Evolutionary conservation across 495 filamentous ascomycete species (phyloP), one percentile per base, ranked within the genome.

Genomic region (Margaritispora aquatica): DNA sequence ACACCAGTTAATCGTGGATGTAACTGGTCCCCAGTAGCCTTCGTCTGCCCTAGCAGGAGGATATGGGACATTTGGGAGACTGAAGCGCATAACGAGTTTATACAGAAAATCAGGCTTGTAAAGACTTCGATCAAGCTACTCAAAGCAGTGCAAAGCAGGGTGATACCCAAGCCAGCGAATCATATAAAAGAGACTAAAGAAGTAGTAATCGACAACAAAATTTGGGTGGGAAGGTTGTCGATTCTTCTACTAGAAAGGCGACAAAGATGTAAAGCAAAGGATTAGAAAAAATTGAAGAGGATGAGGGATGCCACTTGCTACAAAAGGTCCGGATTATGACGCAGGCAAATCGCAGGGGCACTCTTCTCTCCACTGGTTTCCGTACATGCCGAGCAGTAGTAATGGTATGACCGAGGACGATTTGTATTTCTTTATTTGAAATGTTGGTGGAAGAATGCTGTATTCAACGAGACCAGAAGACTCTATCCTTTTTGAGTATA

Each of bases 1-100:
- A 69, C 92, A 96, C 86, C 90, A 96, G 65, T 96, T 94, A 58
- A 96, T 67, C 0, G 92, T 96, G 20, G 90, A 92, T 0, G 90
- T 96, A 44, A 94, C 88, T 34, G 90, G 86, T 13, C 78, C 82
- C 92, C 92, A 96, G 70, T 84, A 89, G 26, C 92, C 92, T 53
- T 81, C 76, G 58, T 71, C 73, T 24, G 76, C 66, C 9, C 83
- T 76, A 48, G 81, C 64, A 56, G 77, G 79, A 44, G 88, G 84
- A 70, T 96, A 96, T 22, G 86, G 81, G 61, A 93, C 79, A 26
- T 53, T 38, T n/a, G 66, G 66, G 17, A 66, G 38, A 19, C 27
- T 5, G 53, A 61, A 57, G 5, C 26, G 50, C 66, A 68, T 65
- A 15, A 22, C 59, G 54, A 46, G 11, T 47, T n/a, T 54, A 21